These are phyloP conservation scores for Pezicula carpinea DNA, from an alignment of 2,329 filamentous ascomycete genomes.

Conservation along the genomic window DNA sequence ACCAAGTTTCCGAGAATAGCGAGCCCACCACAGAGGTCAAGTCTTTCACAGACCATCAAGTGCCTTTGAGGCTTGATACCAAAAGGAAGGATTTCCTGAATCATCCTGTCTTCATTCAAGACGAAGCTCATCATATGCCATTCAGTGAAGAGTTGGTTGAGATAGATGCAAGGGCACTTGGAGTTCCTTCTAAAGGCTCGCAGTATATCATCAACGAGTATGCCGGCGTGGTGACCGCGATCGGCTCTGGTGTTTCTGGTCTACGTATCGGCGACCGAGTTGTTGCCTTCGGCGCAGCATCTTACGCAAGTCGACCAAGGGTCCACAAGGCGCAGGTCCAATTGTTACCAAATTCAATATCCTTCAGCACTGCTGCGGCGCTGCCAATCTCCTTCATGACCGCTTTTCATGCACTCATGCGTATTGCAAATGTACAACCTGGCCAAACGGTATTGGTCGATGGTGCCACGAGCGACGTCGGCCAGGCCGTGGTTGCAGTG, in stretches of 20 bases:
- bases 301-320: conserved; percentile 21
- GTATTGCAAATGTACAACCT: conserved; percentile 8
- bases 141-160: neutral
- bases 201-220: conserved; percentile 20
- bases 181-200: conserved; percentile 15
- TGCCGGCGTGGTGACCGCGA: conserved; percentile 20
- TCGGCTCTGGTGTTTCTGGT: conserved; percentile 14
- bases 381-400: conserved; percentile 12
- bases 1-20: neutral
- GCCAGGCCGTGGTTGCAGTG: conserved; percentile 25
- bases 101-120: conserved; percentile 9
- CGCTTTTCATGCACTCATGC: conserved; percentile 9
- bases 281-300: conserved; percentile 17
- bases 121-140: neutral
- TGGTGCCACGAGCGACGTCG: conserved; percentile 24
- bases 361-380: conserved; percentile 9
- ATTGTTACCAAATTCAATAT: conserved; percentile 4
- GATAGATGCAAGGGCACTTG: conserved; percentile 3
- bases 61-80: neutral
- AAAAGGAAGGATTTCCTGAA: neutral
- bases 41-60: neutral
- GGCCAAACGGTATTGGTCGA: conserved; percentile 27
- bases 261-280: conserved; percentile 26
- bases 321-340: conserved; percentile 10
- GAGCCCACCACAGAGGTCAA: neutral